Conservation (phyloP, 179 eudicot species). For the Silene vulgaris region DNA sequence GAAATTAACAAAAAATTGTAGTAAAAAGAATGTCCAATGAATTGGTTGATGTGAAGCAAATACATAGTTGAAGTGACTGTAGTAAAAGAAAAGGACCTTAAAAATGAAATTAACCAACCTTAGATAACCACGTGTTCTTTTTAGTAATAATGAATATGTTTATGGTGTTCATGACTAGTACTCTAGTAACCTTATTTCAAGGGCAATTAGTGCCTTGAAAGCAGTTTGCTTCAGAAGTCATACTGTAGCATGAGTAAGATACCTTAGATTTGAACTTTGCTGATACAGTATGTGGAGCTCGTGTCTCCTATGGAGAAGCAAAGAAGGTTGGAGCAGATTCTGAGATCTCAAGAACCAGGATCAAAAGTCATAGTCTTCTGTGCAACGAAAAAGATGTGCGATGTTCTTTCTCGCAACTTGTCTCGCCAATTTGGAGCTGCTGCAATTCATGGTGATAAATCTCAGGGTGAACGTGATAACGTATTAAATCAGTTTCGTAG, state of each 20-base stretch:
- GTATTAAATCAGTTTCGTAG: constrained; percentile 66
- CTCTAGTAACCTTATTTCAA: too few relatives aligned
- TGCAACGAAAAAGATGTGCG: constrained; percentile 96
- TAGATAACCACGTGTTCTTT: too few relatives aligned
- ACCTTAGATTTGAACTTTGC: constrained; percentile 14
- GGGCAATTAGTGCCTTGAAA: background rate
- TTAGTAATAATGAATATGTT: background rate
- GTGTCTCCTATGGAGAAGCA: constrained; percentile 75
- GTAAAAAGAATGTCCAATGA: too few relatives aligned
- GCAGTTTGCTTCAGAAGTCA: too few relatives aligned
- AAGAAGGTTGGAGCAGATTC: constrained; percentile 71
- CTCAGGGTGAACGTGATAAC: constrained; percentile 73
- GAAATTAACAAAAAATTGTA: too few relatives aligned
- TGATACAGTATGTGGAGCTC: constrained; percentile 63
- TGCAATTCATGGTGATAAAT: constrained; percentile 91
- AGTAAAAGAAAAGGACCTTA: background rate
- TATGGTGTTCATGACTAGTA: background rate
- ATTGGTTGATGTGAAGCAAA: too few relatives aligned
- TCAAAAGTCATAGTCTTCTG: constrained; percentile 84
- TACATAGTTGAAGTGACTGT: too few relatives aligned
- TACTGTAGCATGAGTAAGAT: background rate
- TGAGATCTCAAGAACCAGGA: constrained; percentile 90
- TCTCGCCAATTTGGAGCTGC: constrained; percentile 73
- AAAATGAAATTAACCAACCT: too few relatives aligned
- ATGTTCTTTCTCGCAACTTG: constrained; percentile 67